phyloP scores from a whole-genome alignment of 139 green algal species.

The Coelastrella sp. region DNA sequence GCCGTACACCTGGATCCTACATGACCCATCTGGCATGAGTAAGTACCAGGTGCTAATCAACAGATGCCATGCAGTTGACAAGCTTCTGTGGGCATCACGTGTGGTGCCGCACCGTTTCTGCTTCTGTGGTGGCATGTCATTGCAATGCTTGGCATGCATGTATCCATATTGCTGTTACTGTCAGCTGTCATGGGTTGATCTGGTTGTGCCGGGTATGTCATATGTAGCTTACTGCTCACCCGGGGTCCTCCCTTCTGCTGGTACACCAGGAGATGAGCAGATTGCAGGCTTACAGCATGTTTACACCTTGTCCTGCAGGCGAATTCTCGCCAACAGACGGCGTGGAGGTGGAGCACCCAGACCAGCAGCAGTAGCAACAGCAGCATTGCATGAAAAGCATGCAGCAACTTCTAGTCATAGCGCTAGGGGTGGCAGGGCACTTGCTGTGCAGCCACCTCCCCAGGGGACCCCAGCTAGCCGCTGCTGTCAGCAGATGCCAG shows the following conservation, averaged over 20 bases:
- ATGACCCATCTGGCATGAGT: conserved; percentile 62
- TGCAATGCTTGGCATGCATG: neutral
- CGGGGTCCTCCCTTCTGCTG: neutral
- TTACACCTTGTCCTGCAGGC: neutral
- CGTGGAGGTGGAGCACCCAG: conserved; percentile 55
- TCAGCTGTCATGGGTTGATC: no score
- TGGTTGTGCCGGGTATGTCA: no score
- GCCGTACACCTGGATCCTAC: conserved; percentile 66
- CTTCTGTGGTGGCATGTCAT: no score
- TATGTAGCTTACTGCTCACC: no score
- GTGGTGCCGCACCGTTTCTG: no score
- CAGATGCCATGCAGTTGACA: neutral
- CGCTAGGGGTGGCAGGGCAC: no score
- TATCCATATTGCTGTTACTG: neutral
- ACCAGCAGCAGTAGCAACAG: conserved; percentile 27
- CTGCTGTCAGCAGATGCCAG: no score
- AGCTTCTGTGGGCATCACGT: neutral
- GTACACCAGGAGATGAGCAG: neutral
- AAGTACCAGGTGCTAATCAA: neutral
- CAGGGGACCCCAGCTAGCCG: no score
- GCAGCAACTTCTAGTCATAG: neutral
- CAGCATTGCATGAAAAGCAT: neutral
- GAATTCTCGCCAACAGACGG: conserved; percentile 56
- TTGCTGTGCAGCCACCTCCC: no score
- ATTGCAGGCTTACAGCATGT: neutral